These are phyloP conservation scores for Lachancea sp. DNA, from an alignment of 805 yeast genomes.

Conservation along the genomic window DNA sequence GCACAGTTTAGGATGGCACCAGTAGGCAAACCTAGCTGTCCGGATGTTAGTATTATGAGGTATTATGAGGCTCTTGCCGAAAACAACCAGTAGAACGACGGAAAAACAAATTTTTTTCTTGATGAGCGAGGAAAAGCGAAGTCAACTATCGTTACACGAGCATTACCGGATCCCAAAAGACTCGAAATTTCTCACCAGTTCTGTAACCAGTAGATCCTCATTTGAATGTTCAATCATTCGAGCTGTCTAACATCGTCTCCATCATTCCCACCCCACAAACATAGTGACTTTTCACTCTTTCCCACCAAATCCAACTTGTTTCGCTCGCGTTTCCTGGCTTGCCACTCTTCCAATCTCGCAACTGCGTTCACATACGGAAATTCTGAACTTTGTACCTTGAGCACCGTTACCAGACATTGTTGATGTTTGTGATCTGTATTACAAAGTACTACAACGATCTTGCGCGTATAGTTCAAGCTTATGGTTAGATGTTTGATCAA, in stretches of 20 bases:
- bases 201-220: no score
- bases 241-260: no score
- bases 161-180: no score
- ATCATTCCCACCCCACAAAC: no score
- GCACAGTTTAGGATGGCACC: conserved; percentile 99
- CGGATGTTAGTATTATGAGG: neutral
- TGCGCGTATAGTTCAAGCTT: neutral
- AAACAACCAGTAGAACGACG: neutral
- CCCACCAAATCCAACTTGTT: no score
- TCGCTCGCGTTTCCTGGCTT: no score
- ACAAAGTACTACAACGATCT: neutral
- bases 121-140: no score
- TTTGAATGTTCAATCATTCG: no score
- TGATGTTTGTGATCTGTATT: conserved; percentile 21
- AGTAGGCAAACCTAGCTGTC: conserved; percentile 94
- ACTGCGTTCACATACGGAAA: conserved; percentile 71
- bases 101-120: no score
- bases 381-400: conserved; percentile 99
- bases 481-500: neutral
- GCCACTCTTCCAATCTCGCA: neutral
- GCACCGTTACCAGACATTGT: conserved; percentile 90
- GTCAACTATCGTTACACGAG: no score
- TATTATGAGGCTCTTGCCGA: neutral
- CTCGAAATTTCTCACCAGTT: no score
- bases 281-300: no score